phyloP scores from a whole-genome alignment of 495 filamentous ascomycete genomes.

The Xanthoparmelia taractica region DNA sequence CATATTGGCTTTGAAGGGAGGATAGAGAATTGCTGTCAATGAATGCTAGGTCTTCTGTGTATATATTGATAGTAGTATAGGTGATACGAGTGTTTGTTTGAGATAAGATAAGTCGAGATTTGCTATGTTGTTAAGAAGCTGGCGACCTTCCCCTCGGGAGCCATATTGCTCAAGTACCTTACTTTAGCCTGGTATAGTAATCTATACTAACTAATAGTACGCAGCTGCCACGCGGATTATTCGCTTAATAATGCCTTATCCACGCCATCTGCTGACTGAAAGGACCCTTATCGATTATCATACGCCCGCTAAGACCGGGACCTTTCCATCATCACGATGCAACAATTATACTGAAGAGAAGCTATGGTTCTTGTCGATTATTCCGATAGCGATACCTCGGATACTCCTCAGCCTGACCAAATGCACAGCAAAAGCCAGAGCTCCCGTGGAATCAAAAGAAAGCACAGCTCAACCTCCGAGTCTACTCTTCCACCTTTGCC shows the following conservation, averaged over 20 bases:
- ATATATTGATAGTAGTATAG: no score
- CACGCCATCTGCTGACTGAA: background rate
- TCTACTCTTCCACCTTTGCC: slow-evolving; percentile 69
- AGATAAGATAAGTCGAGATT: no score
- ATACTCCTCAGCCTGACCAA: slow-evolving; percentile 45
- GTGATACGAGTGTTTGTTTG: no score
- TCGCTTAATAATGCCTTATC: background rate
- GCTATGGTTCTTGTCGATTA: slow-evolving; percentile 60
- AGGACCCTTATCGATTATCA: no score
- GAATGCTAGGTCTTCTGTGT: background rate
- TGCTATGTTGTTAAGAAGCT: no score
- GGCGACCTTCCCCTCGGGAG: no score
- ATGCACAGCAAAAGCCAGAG: slow-evolving; percentile 11
- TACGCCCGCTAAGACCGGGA: background rate
- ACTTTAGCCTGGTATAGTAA: no score
- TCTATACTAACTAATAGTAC: background rate
- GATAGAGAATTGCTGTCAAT: background rate
- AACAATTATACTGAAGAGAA: background rate
- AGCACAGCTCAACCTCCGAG: slow-evolving; percentile 18
- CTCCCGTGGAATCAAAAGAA: slow-evolving; percentile 30
- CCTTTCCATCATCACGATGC: background rate
- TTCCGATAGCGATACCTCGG: slow-evolving; percentile 35
- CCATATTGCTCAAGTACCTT: no score
- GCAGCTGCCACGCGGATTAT: background rate
- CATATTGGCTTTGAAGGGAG: slow-evolving; percentile 23